Base-by-base conservation (phyloP, 225 moss, liverwort and hornwort genomes). In the Takakia lepidozioides region DNA sequence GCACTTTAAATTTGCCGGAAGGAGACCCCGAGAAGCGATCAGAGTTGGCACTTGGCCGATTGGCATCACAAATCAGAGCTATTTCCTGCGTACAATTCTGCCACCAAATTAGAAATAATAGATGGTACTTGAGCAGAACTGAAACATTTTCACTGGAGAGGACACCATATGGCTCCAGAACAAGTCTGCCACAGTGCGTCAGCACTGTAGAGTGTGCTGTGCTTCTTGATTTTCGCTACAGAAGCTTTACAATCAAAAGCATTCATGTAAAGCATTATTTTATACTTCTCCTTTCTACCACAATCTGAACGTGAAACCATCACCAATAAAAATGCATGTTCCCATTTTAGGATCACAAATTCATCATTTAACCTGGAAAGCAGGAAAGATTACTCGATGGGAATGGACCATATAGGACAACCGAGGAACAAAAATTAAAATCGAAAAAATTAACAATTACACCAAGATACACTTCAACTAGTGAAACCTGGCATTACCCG, bases 21-120 rank as follows among this genome's bases (percentile, higher is more conserved):
- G 66, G 41, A 66, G 46, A 66, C 3, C 22, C 66, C 20, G 25
- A 38, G 52, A 51, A 22, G 1, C 10, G 53, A n/a, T 61, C 69
- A 22, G 19, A 37, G 41, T 45, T 24, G 16, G 79, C 58, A 11
- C 46, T 70, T 15, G 70, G 70, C 66, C 60, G 51, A 63, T 79
- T 63, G 42, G 65, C 63, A 42, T 74, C 73, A 47, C 69, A 70
- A 63, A 74, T 6, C 53, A 66, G 66, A 8, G 56, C 49, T 47
- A 60, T 26, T 2, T 59, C 60, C 79, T 79, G 66, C 60, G 43
- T 9, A 0, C 23, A 8, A 11, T 46, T 25, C 2, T 46, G n/a
- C 46, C 15, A 46, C 24, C 25, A 25, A 46, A 18, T 21, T 21
- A 21, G 19, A n/a, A n/a, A n/a, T n/a, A n/a, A n/a, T n/a, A n/a